Conservation (phyloP, 164 flowering plant species). For the Liriodendron chinense region DNA sequence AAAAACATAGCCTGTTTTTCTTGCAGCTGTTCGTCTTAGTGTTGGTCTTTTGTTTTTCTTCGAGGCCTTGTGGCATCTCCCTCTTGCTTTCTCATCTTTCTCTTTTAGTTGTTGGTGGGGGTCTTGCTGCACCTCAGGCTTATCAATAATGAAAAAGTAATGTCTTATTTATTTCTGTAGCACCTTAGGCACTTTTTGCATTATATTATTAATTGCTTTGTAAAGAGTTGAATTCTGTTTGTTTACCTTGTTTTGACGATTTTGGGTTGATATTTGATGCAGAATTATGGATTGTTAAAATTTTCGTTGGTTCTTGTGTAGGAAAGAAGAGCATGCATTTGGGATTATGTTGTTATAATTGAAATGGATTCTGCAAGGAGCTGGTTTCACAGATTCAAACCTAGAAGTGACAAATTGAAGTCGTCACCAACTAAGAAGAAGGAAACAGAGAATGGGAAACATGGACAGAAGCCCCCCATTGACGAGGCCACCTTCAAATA, state of each 20-base stretch:
- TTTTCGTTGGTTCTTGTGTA: neutral
- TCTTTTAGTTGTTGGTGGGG: neutral
- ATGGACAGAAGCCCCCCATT: conserved; percentile 19
- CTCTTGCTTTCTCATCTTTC: too few relatives aligned
- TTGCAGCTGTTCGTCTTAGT: too few relatives aligned
- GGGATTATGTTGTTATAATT: conserved; percentile 8
- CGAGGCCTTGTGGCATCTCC: too few relatives aligned
- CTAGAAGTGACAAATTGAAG: conserved; percentile 22
- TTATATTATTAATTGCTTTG: neutral
- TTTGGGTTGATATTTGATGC: neutral
- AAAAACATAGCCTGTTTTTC: too few relatives aligned
- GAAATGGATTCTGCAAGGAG: conserved; percentile 44
- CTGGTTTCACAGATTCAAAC: conserved; percentile 40
- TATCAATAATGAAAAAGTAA: neutral
- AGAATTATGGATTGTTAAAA: neutral
- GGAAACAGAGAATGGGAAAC: conserved; percentile 25
- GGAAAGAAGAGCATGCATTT: neutral
- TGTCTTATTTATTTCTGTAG: neutral
- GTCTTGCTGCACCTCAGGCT: neutral
- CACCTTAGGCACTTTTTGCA: neutral
- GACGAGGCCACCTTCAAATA: conserved; percentile 36
- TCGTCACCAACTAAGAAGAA: conserved; percentile 17
- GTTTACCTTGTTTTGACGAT: neutral
- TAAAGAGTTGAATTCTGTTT: neutral
- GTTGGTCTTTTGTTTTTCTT: too few relatives aligned